Conservation (phyloP, 2,329 filamentous ascomycete species). For the Stromatinia cepivora region DNA sequence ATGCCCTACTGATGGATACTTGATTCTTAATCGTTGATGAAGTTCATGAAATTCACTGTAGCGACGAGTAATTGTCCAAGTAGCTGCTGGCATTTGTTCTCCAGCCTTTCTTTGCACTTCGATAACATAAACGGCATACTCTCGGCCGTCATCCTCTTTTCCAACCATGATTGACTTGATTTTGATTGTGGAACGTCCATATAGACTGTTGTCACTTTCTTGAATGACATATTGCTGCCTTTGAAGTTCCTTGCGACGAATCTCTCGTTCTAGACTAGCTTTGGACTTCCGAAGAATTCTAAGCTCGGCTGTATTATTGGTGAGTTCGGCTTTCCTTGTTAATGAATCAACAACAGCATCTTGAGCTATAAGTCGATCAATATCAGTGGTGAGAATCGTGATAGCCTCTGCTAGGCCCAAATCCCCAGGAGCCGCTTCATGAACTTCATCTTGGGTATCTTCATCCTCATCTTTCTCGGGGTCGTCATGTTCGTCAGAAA, state of each 20-base stretch:
- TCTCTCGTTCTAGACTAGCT: conserved; percentile 87
- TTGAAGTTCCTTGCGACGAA: conserved; percentile 91
- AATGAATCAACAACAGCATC: conserved; percentile 89
- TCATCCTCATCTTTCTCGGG: conserved; percentile 56
- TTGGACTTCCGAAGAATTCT: conserved; percentile 92
- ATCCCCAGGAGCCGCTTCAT: conserved; percentile 92
- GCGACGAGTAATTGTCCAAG: conserved; percentile 87
- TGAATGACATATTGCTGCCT: conserved; percentile 96
- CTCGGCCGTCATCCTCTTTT: conserved; percentile 85
- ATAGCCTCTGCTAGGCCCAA: conserved; percentile 93
- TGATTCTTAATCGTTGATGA: conserved; percentile 80
- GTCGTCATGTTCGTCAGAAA: conserved; percentile 84
- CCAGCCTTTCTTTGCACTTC: conserved; percentile 89
- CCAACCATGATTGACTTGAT: conserved; percentile 94
- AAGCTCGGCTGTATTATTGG: conserved; percentile 92
- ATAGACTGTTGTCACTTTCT: conserved; percentile 96
- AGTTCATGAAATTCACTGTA: conserved; percentile 98
- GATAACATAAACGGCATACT: conserved; percentile 90
- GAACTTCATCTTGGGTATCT: conserved; percentile 76
- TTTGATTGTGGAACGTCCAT: conserved; percentile 82
- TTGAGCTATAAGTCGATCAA: conserved; percentile 83
- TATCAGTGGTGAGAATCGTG: conserved; percentile 80
- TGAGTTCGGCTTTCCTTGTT: conserved; percentile 90
- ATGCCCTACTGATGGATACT: conserved; percentile 83
- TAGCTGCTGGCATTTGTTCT: conserved; percentile 94